Percentiles rank a stretch among this genome's conserved stretches.
phyloP scores from a whole-genome alignment of 202 grass and related monocot genomes.

The Schoenoplectus tabernaemontani region DNA sequence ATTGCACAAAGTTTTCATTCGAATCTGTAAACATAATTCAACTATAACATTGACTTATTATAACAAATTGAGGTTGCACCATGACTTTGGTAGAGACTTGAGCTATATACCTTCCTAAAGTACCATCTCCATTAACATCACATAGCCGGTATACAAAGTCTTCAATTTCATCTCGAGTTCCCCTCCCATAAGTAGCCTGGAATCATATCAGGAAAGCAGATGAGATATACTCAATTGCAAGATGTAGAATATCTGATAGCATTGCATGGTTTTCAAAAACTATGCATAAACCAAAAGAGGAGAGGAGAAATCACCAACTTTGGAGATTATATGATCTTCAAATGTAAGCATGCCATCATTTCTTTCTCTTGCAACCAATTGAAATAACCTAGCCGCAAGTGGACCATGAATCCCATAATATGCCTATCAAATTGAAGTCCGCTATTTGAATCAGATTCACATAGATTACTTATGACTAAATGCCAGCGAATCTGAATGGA shows the following conservation, averaged over 20 bases:
- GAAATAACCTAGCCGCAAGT: slow-evolving; percentile 60
- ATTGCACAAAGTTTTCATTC: background rate
- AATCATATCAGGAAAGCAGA: background rate
- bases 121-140: slow-evolving; percentile 54
- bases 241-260: background rate
- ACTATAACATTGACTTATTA: background rate
- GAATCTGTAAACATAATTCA: background rate
- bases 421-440: slow-evolving; percentile 27
- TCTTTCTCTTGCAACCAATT: slow-evolving; percentile 45
- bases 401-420: slow-evolving; percentile 52
- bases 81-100: background rate
- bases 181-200: slow-evolving; percentile 75
- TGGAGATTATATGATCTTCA: slow-evolving; percentile 67
- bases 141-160: slow-evolving; percentile 75
- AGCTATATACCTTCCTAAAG: slow-evolving; percentile 50
- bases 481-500: slow-evolving; percentile 5
- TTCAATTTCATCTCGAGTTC: slow-evolving; percentile 65
- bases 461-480: background rate
- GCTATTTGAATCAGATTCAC: background rate
- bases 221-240: background rate
- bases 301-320: slow-evolving; percentile 32
- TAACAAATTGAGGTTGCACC: background rate
- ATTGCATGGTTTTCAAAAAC: background rate
- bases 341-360: slow-evolving; percentile 53
- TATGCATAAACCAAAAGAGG: background rate